Evolutionary conservation across 2,329 filamentous ascomycete species (phyloP).

Genomic region (Proliferodiscus dingleyae): DNA sequence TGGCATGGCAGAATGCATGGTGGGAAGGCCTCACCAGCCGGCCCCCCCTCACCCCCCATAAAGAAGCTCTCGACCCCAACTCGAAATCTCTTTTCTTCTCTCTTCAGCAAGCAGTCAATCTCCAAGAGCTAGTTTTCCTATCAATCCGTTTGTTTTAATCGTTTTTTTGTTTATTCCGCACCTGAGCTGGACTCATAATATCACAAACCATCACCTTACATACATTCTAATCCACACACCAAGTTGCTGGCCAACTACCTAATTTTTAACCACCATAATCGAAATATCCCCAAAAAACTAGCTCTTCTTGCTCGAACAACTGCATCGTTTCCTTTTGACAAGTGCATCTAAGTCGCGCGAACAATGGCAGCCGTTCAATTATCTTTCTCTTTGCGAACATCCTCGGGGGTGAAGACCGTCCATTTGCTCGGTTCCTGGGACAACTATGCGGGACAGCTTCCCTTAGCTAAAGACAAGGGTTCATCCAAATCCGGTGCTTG

Average conservation of each 20-base stretch:
- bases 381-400: conserved; percentile 93
- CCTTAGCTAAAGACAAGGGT: conserved; percentile 81
- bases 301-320: conserved; percentile 37
- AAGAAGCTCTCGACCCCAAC: conserved; percentile 25
- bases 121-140: conserved; percentile 45
- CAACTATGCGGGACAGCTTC: conserved; percentile 90
- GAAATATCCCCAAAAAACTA: conserved; percentile 23
- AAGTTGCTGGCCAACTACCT: conserved; percentile 51
- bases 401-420: conserved; percentile 93
- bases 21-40: conserved; percentile 5
- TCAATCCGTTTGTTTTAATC: conserved; percentile 44
- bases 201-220: conserved; percentile 27
- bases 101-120: conserved; percentile 64
- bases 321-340: conserved; percentile 30
- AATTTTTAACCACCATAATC: conserved; percentile 46
- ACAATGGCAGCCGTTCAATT: conserved; percentile 89
- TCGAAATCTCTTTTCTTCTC: conserved; percentile 22
- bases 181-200: conserved; percentile 52
- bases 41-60: conserved; percentile 27
- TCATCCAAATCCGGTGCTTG: conserved; percentile 84
- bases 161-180: conserved; percentile 38
- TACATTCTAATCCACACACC: conserved; percentile 30
- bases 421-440: conserved; percentile 98
- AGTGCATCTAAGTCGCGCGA: conserved; percentile 37
- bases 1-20: conserved; percentile 2